A percentile compares a stretch with the other conserved stretches of the same genome.
Conservation (phyloP, 768 basidiomycete species). For the Xerocomellus intermedius region DNA sequence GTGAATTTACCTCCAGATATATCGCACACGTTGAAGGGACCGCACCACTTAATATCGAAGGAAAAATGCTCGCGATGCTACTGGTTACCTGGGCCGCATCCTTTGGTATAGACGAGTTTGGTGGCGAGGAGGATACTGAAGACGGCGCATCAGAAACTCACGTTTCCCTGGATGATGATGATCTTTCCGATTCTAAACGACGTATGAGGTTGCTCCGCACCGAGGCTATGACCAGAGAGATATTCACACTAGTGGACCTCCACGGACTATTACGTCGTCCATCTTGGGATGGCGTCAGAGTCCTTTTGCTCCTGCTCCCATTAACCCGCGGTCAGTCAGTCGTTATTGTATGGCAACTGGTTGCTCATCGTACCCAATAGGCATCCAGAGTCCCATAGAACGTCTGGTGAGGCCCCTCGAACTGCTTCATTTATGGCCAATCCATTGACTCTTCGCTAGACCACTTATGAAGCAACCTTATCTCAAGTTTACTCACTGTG, state of each 20-base stretch:
- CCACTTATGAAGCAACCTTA: slow-evolving; percentile 77
- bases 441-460: slow-evolving; percentile 34
- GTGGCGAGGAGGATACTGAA: slow-evolving; percentile 44
- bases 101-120: slow-evolving; percentile 82
- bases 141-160: slow-evolving; percentile 7
- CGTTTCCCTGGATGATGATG: slow-evolving; percentile 21
- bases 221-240: slow-evolving; percentile 69
- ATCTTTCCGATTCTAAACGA: slow-evolving; percentile 37
- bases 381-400: slow-evolving; percentile 29
- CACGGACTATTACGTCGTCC: slow-evolving; percentile 78
- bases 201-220: slow-evolving; percentile 52
- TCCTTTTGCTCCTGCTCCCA: slow-evolving; percentile 75
- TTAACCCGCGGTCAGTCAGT: slow-evolving; percentile 71
- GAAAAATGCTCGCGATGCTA: slow-evolving; percentile 72
- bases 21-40: slow-evolving; percentile 61
- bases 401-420: slow-evolving; percentile 12
- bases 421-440: too few species aligned
- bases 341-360: neutral
- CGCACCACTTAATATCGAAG: slow-evolving; percentile 65
- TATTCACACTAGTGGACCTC: slow-evolving; percentile 78
- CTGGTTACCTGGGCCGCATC: slow-evolving; percentile 88
- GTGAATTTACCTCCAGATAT: slow-evolving; percentile 76
- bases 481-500: slow-evolving; percentile 82
- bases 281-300: slow-evolving; percentile 83
- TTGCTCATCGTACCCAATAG: slow-evolving; percentile 17